Base-by-base conservation (phyloP, 2,329 filamentous ascomycete species). In the Fusarium sp. region DNA sequence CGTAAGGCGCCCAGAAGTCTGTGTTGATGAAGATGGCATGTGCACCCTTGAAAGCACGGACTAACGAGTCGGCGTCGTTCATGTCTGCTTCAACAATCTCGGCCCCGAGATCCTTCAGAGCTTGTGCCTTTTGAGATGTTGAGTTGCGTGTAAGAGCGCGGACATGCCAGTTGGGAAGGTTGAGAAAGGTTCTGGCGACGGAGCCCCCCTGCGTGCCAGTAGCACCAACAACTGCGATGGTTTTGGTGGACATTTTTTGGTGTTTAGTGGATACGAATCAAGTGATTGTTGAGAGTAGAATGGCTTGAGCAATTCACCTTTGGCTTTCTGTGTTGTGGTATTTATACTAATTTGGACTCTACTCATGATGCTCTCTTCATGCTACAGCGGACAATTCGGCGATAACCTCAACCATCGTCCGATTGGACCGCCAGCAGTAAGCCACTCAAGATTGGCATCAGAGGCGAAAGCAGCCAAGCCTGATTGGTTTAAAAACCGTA, bases 1-100 rank as follows among this genome's bases (percentile, higher is more conserved):
- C 77, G 67, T 84, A 85, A 4, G 80, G 76, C 32, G 80, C 79
- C 81, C 82, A 87, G 74, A 85, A 88, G 62, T 87, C 81, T 0
- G 86, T 88, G 45, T 85, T 83, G 69, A 79, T 77, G 73, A 88
- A 88, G 62, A 88, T 84, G 49, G 81, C 74, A 58, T 82, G 78
- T 5, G 81, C 83, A 4, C 79, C 82, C 6, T 71, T 21, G 58
- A 86, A 85, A 2, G 81, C 83, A 0, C 68, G 45, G 32, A 77
- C 65, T 12, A 87, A 77, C 12, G 79, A 79, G 0, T 72, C 71
- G 3, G 74, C 62, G 45, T 85, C 78, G 41, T 82, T 78, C 46
- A 85, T 74, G 41, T 87, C 79, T 13, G 82, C 85, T 55, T 75
- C 62, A 28, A 86, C 79, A 12, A 85, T 72, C 63, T 86, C 71